phyloP scores from a whole-genome alignment of 2,329 filamentous ascomycete genomes.

The Calonectria fujianensis region DNA sequence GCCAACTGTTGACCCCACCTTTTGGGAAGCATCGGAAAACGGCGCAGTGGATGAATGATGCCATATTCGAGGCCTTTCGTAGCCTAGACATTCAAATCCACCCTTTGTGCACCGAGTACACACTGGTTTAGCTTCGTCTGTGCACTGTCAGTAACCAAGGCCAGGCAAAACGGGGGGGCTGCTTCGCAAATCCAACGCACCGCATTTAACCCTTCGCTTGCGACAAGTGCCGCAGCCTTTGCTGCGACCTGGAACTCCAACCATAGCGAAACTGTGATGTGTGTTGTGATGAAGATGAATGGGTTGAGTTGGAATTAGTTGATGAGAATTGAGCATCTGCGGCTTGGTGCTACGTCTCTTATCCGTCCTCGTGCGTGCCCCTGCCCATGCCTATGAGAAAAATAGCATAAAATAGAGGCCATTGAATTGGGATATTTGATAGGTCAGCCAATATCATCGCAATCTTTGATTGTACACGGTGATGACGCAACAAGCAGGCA shows the following conservation, averaged over 20 bases:
- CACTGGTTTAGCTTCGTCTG: slow-evolving; percentile 39
- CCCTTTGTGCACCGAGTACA: slow-evolving; percentile 39
- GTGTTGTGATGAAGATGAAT: too few relatives aligned
- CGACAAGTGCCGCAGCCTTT: slow-evolving; percentile 50
- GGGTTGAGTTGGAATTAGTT: too few relatives aligned
- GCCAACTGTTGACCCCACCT: background rate
- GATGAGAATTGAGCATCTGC: background rate
- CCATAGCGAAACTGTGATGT: slow-evolving; percentile 22
- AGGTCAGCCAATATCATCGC: background rate
- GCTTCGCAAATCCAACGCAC: slow-evolving; percentile 23
- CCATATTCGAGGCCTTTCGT: slow-evolving; percentile 36
- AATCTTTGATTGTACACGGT: background rate
- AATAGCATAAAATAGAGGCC: background rate
- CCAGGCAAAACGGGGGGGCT: background rate
- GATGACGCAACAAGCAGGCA: background rate
- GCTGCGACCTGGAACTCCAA: slow-evolving; percentile 47
- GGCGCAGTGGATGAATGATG: slow-evolving; percentile 38
- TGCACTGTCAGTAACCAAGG: background rate
- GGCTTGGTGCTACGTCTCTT: too few relatives aligned
- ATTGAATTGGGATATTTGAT: background rate
- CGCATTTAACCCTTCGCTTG: slow-evolving; percentile 45
- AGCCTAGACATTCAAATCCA: slow-evolving; percentile 39
- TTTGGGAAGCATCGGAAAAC: slow-evolving; percentile 4
- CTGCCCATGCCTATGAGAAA: background rate
- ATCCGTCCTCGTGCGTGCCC: background rate